phyloP scores from a whole-genome alignment of 129 eudicot species.

The Tanacetum coccineum region DNA sequence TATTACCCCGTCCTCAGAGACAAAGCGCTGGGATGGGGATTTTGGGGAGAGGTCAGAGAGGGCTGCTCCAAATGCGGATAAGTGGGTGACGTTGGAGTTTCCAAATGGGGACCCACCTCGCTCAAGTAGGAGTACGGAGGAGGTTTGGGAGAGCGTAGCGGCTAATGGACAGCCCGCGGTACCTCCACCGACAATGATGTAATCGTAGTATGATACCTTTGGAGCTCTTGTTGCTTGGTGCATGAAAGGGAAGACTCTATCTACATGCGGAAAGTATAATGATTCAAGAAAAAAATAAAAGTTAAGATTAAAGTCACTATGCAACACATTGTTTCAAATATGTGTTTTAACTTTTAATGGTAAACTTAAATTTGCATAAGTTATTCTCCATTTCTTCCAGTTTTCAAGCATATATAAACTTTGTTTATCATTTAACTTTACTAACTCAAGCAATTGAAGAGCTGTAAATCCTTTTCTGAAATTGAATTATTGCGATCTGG shows the following conservation, averaged over 20 bases:
- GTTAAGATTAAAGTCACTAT: not conserved
- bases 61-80: slow-evolving; percentile 54
- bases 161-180: slow-evolving; percentile 86
- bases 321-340: no score
- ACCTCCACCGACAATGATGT: slow-evolving; percentile 90
- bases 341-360: no score
- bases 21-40: slow-evolving; percentile 84
- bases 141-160: slow-evolving; percentile 73
- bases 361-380: no score
- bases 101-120: slow-evolving; percentile 92
- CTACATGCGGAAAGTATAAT: slow-evolving; percentile 24
- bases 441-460: no score
- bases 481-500: no score
- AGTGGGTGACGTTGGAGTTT: slow-evolving; percentile 61
- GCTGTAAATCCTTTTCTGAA: no score
- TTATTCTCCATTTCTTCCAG: no score
- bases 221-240: slow-evolving; percentile 71
- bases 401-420: no score
- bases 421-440: no score
- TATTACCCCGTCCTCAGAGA: slow-evolving; percentile 86
- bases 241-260: slow-evolving; percentile 48
- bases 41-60: slow-evolving; percentile 61
- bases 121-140: slow-evolving; percentile 88
- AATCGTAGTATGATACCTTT: slow-evolving; percentile 62
- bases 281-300: no score